These are phyloP conservation scores for Colletotrichum theobromicola DNA, from an alignment of 2,329 filamentous ascomycete species.

Conservation along the genomic window DNA sequence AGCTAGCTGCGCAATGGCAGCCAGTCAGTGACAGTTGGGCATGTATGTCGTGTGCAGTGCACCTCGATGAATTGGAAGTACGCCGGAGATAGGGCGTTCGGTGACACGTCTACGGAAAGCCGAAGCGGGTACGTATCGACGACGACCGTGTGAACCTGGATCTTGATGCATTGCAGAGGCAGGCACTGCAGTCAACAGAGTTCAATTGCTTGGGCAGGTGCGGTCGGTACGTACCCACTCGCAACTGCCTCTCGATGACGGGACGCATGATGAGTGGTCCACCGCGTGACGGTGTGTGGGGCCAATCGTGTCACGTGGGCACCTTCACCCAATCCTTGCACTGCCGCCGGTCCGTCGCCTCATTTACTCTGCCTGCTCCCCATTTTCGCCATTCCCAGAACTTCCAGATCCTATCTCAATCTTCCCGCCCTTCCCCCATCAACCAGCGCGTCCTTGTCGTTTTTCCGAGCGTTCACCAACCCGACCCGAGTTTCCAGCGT, in stretches of 20 bases:
- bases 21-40: background rate
- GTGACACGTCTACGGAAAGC: slow-evolving; percentile 18
- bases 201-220: background rate
- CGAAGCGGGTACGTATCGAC: slow-evolving; percentile 9
- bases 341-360: slow-evolving; percentile 21
- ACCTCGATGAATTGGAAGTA: background rate
- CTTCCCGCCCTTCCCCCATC: slow-evolving; percentile 23
- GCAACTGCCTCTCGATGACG: slow-evolving; percentile 10
- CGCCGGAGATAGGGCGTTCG: slow-evolving; percentile 15
- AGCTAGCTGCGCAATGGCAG: background rate
- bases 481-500: slow-evolving; percentile 17
- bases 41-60: background rate
- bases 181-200: background rate
- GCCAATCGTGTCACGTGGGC: slow-evolving; percentile 1
- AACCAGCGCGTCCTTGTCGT: slow-evolving; percentile 30
- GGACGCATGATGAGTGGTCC: slow-evolving; percentile 20
- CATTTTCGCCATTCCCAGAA: slow-evolving; percentile 22
- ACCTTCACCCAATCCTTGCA: slow-evolving; percentile 17
- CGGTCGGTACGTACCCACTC: background rate
- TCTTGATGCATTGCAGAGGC: background rate
- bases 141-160: background rate
- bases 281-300: slow-evolving; percentile 17
- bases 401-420: slow-evolving; percentile 21
- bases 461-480: slow-evolving; percentile 26
- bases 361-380: slow-evolving; percentile 24